A percentile compares a stretch with the other conserved stretches of the same genome.
Conservation (phyloP, 129 eudicot genomes). For the Centella asiatica region DNA sequence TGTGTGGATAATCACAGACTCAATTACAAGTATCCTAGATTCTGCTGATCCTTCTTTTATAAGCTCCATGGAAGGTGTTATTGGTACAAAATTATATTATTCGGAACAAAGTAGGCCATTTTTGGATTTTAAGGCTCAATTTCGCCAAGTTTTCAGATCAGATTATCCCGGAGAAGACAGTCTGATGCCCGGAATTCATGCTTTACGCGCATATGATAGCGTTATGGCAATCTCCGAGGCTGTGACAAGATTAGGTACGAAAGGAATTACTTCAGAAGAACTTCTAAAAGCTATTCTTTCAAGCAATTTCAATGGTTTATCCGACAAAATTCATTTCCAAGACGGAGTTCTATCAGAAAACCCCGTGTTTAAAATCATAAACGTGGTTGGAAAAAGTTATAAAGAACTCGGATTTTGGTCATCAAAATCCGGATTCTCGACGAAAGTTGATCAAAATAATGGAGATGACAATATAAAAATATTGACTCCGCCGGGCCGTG, state of each 20-base stretch:
- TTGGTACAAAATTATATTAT: conserved; percentile 32
- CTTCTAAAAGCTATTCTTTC: conserved; percentile 22
- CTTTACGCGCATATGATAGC: conserved; percentile 43
- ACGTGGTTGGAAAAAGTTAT: conserved; percentile 46
- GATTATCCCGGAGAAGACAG: conserved; percentile 32
- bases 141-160: conserved; percentile 20
- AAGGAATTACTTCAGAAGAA: neutral
- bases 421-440: conserved; percentile 18
- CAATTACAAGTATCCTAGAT: conserved; percentile 31
- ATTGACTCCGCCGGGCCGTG: neutral
- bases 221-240: conserved; percentile 26
- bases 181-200: conserved; percentile 33
- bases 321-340: conserved; percentile 22
- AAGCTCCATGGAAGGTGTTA: conserved; percentile 28
- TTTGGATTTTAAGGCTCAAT: conserved; percentile 25
- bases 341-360: conserved; percentile 16
- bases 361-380: conserved; percentile 24
- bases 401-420: conserved; percentile 50
- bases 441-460: neutral
- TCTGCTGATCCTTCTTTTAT: conserved; percentile 32
- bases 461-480: conserved; percentile 1
- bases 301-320: conserved; percentile 32
- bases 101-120: conserved; percentile 8
- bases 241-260: conserved; percentile 14
- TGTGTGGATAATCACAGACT: conserved; percentile 41